Evolutionary conservation across 129 eudicot genomes (phyloP), one percentile per base, ranked within the genome.

Genomic region (Flaveria trinervia): DNA sequence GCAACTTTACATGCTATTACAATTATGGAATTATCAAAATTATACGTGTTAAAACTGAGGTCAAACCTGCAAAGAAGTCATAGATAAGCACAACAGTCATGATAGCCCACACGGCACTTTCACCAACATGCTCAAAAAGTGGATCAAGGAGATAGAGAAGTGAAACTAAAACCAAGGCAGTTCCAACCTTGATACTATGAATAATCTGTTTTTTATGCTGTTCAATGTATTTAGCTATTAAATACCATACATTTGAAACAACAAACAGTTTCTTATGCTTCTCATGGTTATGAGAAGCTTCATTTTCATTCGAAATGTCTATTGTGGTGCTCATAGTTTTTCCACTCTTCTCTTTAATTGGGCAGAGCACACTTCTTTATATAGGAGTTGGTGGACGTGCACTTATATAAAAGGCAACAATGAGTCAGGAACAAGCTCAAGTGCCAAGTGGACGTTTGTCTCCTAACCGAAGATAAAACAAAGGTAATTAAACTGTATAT

Each of bases 101-200:
- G 84, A 92, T 84, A 82, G 97, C 97, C 97, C 97, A 92, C 92
- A 92, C 87, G 65, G 86, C 87, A 85, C 81, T 92, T 72, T 89
- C 92, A 14, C 97, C 95, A 3, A 92, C 89, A 73, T 92, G 83
- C 65, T 87, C 71, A 57, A 88, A 92, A 64, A 92, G 71, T 3
- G 95, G 88, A 79, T 92, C 89, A 54, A 92, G 83, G 67, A 92
- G 81, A 51, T 87, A 92, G 66, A 92, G 74, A 70, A 92, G 90
- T 10, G 95, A 92, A 73, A 89, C 84, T 72, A 92, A 60, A 66
- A 92, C 89, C 85, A 92, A 84, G 15, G 97, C 89, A 48, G 83
- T 80, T 49, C 95, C 97, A 48, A 89, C 89, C 68, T 92, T 89
- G 70, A 87, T 73, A 77, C 95, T 83, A 33, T 92, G 97, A 68